Evolutionary conservation across 495 filamentous ascomycete species (phyloP).

Genomic region (Hypomontagnella monticulosa): DNA sequence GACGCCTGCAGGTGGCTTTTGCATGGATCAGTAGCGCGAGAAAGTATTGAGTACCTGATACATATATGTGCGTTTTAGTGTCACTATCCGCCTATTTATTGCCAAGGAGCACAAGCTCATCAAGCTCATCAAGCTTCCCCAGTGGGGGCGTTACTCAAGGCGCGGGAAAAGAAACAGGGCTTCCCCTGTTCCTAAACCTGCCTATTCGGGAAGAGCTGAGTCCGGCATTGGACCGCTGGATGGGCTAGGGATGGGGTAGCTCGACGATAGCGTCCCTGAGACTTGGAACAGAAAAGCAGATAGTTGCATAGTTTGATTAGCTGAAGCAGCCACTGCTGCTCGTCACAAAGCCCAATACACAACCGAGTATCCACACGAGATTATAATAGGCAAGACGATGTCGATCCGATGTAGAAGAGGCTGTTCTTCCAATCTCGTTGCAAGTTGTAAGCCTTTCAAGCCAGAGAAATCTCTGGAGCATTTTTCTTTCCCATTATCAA

Average conservation of each 20-base stretch:
- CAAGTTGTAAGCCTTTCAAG: neutral
- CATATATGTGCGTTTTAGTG: neutral
- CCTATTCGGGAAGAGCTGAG: conserved; percentile 38
- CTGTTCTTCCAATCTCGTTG: neutral
- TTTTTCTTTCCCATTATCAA: neutral
- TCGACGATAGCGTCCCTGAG: conserved; percentile 21
- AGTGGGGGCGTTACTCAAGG: conserved; percentile 17
- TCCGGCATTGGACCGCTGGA: conserved; percentile 21
- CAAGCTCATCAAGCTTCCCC: conserved; percentile 19
- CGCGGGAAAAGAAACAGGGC: neutral
- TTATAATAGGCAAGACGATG: conserved; percentile 34
- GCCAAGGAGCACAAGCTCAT: conserved; percentile 10
- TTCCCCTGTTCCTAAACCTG: conserved; percentile 21
- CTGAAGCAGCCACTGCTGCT: conserved; percentile 21
- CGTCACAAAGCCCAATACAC: conserved; percentile 14
- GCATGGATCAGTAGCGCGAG: neutral
- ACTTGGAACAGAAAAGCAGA: conserved; percentile 24
- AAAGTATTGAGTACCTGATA: conserved; percentile 32
- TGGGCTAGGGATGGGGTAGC: conserved; percentile 1
- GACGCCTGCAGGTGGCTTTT: conserved; percentile 18
- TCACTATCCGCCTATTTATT: neutral
- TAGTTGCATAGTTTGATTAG: conserved; percentile 37
- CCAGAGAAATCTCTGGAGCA: conserved; percentile 2
- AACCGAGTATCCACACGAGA: conserved; percentile 16
- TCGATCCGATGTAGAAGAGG: conserved; percentile 19